Percentiles rank a stretch among this genome's conserved stretches.
Conservation (phyloP, 257 asterid genomes). For the Lycium barbarum region DNA sequence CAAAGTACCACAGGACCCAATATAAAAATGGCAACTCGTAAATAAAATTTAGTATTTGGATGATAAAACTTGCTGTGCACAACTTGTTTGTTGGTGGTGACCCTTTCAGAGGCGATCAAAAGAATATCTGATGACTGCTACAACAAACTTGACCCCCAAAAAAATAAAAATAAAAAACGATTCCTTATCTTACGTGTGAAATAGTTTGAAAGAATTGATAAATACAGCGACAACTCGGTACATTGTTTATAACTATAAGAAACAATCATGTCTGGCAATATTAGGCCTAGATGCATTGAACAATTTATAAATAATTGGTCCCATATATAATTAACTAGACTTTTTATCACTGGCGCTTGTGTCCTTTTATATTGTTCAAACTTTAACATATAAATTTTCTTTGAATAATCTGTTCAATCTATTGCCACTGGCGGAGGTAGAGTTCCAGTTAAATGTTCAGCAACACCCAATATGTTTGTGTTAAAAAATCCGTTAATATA, state of each 20-base stretch:
- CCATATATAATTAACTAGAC: not conserved
- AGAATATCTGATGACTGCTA: not conserved
- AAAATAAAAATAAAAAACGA: not conserved
- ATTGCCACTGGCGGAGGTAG: not conserved
- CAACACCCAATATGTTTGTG: too few species aligned
- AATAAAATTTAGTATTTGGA: not conserved
- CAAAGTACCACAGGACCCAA: too few species aligned
- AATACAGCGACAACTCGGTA: not conserved
- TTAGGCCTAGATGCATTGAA: constrained; percentile 15
- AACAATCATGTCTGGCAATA: not conserved
- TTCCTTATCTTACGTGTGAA: not conserved
- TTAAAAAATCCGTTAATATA: too few species aligned
- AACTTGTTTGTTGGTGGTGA: not conserved
- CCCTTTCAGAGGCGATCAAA: not conserved
- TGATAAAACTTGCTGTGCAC: not conserved
- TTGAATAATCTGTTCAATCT: not conserved
- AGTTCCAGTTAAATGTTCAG: not conserved
- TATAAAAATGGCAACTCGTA: not conserved
- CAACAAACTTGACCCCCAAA: not conserved
- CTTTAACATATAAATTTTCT: not conserved
- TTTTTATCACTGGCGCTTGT: not conserved
- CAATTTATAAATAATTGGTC: not conserved
- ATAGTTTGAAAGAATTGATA: not conserved
- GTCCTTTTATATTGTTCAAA: not conserved
- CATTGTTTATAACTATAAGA: not conserved